Base-by-base conservation (phyloP, 495 filamentous ascomycete genomes). In the Glarea lozoyensis region DNA sequence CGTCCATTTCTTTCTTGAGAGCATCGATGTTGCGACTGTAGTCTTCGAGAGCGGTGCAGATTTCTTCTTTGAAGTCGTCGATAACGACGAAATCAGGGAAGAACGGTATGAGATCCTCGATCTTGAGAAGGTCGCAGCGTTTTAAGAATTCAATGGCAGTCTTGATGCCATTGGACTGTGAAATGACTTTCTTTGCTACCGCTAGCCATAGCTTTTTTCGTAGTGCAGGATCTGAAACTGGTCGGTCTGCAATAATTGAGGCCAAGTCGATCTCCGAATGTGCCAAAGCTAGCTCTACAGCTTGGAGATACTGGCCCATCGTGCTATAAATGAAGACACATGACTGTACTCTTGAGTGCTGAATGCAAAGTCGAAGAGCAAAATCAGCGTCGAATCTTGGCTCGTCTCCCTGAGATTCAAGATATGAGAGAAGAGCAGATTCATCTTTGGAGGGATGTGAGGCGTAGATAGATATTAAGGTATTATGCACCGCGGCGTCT, bases 11-110 rank as follows among this genome's bases (percentile, higher is more conserved):
- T 45, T 82, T 76, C 39, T 88, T 85, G n/a, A 98, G 65, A 1
- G 66, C 70, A 51, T 96, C 90, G 54, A 98, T 98, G 46, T 86
- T 82, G 6, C 84, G 80, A 29, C 77, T 82, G 63, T 98, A 97
- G 19, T 88, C 81, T 61, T 98, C 93, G 3, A 98, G 69, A 2
- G 92, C 92, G 0, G 77, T 69, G 66, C 92, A 98, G 17, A 98
- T 97, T 56, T 97, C 93, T 39, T 94, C 86, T 59, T 98, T 96
- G 70, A 98, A 97, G 62, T 95, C 88, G 55, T 98, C 92, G 42
- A 98, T 96, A 36, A 95, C 82, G n/a, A 96, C 87, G 50, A 98
- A 98, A 57, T 98, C 92, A 0, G 92, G 93, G 67, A 98, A 98
- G 66, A 96, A 95, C 0, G 93, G 92, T 30, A 98, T 95, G 16